phyloP scores from a whole-genome alignment of 371 early-diverging fungal genomes.

The Dichotomocladium elegans region DNA sequence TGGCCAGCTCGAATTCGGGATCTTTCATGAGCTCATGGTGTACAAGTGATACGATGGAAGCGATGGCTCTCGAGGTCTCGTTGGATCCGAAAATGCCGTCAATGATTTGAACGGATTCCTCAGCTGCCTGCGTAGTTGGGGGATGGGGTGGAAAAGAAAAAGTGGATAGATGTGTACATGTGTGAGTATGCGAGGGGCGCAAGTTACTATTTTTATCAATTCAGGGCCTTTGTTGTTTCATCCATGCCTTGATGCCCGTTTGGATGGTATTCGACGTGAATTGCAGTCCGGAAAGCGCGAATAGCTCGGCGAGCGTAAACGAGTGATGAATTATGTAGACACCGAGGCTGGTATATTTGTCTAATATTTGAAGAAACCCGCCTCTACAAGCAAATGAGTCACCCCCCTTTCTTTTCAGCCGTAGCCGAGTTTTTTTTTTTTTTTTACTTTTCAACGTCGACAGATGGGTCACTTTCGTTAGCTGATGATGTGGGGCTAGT shows the following conservation, averaged over 20 bases:
- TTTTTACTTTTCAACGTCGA: conserved; percentile 6
- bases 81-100: conserved; percentile 93
- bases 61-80: conserved; percentile 84
- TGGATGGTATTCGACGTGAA: conserved; percentile 69
- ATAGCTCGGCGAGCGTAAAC: conserved; percentile 77
- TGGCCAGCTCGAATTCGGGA: conserved; percentile 60
- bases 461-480: not conserved
- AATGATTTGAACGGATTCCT: conserved; percentile 83
- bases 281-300: conserved; percentile 76
- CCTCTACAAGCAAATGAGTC: not conserved
- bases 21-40: conserved; percentile 68
- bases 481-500: conserved; percentile 11
- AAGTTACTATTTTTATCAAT: too few species aligned
- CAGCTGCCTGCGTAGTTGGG: conserved; percentile 57
- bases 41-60: conserved; percentile 76
- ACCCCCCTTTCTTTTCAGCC: too few species aligned
- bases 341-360: conserved; percentile 67
- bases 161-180: not conserved
- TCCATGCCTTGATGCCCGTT: conserved; percentile 61
- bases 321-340: conserved; percentile 66
- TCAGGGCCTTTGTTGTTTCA: not conserved
- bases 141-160: not conserved
- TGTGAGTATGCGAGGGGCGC: too few species aligned
- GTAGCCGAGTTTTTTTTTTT: not conserved
- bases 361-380: conserved; percentile 57